Conservation (phyloP, 495 filamentous ascomycete species). For the Penicillium macrosclerotiorum region DNA sequence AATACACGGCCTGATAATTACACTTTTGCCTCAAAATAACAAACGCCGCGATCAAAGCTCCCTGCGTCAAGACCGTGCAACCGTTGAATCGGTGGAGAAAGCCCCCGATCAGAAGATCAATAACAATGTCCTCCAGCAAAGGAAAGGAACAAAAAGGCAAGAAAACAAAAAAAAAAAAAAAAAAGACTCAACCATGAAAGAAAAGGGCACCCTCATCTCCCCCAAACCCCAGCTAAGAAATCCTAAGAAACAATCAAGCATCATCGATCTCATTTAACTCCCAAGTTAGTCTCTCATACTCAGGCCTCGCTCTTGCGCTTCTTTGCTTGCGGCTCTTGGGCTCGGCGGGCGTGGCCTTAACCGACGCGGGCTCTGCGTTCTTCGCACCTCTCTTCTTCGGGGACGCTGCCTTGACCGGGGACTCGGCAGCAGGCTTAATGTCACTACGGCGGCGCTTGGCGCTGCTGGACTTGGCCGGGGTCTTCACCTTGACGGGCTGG, state of each 20-base stretch:
- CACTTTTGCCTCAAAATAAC: constrained; percentile 8
- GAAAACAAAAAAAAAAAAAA: constrained; percentile 13
- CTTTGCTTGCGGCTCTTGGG: constrained; percentile 53
- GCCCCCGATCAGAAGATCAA: no score
- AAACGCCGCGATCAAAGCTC: constrained; percentile 1
- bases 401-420: constrained; percentile 33
- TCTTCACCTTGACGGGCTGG: constrained; percentile 52
- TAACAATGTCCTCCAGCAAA: neutral
- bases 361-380: constrained; percentile 40
- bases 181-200: no score
- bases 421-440: constrained; percentile 34
- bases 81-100: no score
- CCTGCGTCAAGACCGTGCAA: no score
- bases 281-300: constrained; percentile 1
- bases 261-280: no score
- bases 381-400: constrained; percentile 45
- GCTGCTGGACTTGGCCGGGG: constrained; percentile 46
- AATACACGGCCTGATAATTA: neutral
- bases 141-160: constrained; percentile 1
- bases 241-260: no score
- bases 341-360: constrained; percentile 50
- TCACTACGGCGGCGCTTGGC: constrained; percentile 49
- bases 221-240: no score
- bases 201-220: no score
- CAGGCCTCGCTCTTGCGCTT: constrained; percentile 65